A percentile compares a stretch with the other conserved stretches of the same genome.
These are phyloP conservation scores for Cymbopogon flexuosus DNA, from an alignment of 202 grass and related monocot genomes.

Conservation along the genomic window DNA sequence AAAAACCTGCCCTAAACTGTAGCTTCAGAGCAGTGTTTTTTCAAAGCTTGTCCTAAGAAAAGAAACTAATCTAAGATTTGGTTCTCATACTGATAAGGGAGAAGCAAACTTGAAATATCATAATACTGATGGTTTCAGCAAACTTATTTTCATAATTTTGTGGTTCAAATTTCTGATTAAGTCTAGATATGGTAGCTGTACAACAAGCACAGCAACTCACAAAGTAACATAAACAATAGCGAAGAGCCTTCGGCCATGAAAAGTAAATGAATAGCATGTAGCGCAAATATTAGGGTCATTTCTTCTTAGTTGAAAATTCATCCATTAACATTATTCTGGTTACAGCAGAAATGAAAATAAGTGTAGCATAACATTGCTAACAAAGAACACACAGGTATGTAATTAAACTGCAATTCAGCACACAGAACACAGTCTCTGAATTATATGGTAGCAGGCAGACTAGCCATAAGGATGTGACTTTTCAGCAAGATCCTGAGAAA, in stretches of 20 bases:
- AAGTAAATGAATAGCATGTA: slow-evolving; percentile 8
- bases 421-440: slow-evolving; percentile 7
- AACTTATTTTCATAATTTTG: not conserved
- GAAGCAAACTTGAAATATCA: not conserved
- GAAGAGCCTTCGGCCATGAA: not conserved
- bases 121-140: slow-evolving; percentile 1
- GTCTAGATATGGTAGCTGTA: not conserved
- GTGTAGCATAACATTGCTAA: slow-evolving; percentile 25
- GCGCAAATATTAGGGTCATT: not conserved
- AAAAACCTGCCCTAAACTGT: slow-evolving; percentile 1
- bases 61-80: not conserved
- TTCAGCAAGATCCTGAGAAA: slow-evolving; percentile 36
- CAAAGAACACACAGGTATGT: slow-evolving; percentile 12
- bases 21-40: not conserved
- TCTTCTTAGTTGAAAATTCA: not conserved
- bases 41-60: not conserved
- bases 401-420: slow-evolving; percentile 21
- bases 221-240: slow-evolving; percentile 17
- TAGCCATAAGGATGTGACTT: slow-evolving; percentile 51
- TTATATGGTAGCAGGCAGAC: not conserved
- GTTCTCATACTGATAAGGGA: not conserved
- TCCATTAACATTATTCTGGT: slow-evolving; percentile 25
- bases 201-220: not conserved
- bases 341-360: slow-evolving; percentile 20
- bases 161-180: not conserved